Evolutionary conservation across 768 basidiomycete species (phyloP).

Genomic region (Agaricus bisporus): DNA sequence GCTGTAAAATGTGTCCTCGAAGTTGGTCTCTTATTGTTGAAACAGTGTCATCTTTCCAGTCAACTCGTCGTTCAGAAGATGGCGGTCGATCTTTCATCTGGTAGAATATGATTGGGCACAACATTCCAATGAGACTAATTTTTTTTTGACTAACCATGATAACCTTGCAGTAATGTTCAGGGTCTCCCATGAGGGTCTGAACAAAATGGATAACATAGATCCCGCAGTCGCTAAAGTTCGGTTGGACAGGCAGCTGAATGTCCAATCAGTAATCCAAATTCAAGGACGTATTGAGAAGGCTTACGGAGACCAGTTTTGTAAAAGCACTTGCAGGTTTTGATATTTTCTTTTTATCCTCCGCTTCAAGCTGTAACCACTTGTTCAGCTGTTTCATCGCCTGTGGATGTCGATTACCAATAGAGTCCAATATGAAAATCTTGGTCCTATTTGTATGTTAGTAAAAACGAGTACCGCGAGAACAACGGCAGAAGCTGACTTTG

Average conservation of each 20-base stretch:
- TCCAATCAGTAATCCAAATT: neutral
- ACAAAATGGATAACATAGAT: slow-evolving; percentile 87
- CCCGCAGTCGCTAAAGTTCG: slow-evolving; percentile 91
- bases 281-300: slow-evolving; percentile 12
- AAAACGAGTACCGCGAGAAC: too few relatives aligned
- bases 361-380: slow-evolving; percentile 71
- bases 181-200: slow-evolving; percentile 65
- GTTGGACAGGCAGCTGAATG: slow-evolving; percentile 79
- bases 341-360: slow-evolving; percentile 57
- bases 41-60: slow-evolving; percentile 51
- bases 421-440: slow-evolving; percentile 86
- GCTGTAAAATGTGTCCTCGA: slow-evolving; percentile 28
- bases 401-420: slow-evolving; percentile 69
- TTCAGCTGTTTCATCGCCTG: slow-evolving; percentile 55
- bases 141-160: slow-evolving; percentile 36
- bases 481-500: neutral
- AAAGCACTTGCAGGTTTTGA: slow-evolving; percentile 31
- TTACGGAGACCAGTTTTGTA: slow-evolving; percentile 49
- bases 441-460: slow-evolving; percentile 38
- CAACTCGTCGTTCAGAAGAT: slow-evolving; percentile 32
- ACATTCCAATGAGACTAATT: neutral
- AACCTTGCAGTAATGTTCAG: slow-evolving; percentile 40
- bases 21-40: slow-evolving; percentile 42
- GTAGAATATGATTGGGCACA: slow-evolving; percentile 3
- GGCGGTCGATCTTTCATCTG: slow-evolving; percentile 23